These are phyloP conservation scores for Coemansia sp. DNA, from an alignment of 192 early-diverging fungal species.

Conservation along the genomic window DNA sequence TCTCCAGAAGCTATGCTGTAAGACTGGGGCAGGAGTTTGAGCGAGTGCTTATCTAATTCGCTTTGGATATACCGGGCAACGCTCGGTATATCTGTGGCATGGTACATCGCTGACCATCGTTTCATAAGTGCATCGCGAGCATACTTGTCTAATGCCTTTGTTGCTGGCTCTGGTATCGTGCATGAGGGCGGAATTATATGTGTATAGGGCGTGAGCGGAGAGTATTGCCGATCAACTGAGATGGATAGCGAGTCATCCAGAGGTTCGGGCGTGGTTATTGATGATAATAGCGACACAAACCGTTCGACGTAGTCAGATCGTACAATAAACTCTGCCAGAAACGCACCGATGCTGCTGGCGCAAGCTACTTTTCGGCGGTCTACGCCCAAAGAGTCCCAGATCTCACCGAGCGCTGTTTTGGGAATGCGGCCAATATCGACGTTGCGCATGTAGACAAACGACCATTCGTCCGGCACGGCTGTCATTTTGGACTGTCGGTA, in stretches of 20 bases:
- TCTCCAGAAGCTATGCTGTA: neutral
- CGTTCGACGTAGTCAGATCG: slow-evolving; percentile 8
- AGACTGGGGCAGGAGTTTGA: slow-evolving; percentile 3
- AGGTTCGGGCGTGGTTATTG: slow-evolving; percentile 1
- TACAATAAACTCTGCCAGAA: slow-evolving; percentile 41
- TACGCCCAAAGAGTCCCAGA: slow-evolving; percentile 27
- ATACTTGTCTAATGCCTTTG: slow-evolving; percentile 29
- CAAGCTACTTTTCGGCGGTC: slow-evolving; percentile 18
- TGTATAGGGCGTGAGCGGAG: slow-evolving; percentile 22
- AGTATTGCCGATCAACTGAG: slow-evolving; percentile 19
- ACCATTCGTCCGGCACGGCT: slow-evolving; percentile 12
- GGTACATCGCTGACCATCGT: slow-evolving; percentile 41
- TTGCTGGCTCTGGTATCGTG: slow-evolving; percentile 18
- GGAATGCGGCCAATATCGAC: slow-evolving; percentile 39
- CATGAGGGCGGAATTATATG: slow-evolving; percentile 17
- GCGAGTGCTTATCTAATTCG: slow-evolving; percentile 9
- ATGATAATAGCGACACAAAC: slow-evolving; percentile 10
- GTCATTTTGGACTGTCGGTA: neutral
- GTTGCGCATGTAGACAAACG: slow-evolving; percentile 52
- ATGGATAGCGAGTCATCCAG: slow-evolving; percentile 27
- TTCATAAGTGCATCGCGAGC: slow-evolving; percentile 21
- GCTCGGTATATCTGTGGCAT: neutral
- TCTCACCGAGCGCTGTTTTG: neutral
- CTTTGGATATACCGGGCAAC: slow-evolving; percentile 20
- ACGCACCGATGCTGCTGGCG: slow-evolving; percentile 29